Base-by-base conservation (phyloP, 2,329 filamentous ascomycete genomes). In the Epichloe baconii region DNA sequence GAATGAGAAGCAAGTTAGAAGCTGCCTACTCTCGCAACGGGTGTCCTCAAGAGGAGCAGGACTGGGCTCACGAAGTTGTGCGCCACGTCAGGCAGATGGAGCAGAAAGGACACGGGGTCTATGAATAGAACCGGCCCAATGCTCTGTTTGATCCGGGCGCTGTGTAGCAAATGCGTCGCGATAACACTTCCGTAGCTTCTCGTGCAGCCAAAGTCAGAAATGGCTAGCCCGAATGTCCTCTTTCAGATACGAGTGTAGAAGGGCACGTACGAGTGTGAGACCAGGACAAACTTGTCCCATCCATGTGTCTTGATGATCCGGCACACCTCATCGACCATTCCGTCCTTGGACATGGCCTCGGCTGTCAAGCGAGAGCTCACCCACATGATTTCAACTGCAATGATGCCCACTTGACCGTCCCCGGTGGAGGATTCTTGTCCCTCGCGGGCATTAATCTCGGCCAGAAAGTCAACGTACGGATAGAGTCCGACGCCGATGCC, bases 51-150 rank as follows among this genome's bases (percentile, higher is more conserved):
- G 36, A n/a, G 36, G 36, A 14, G 12, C 36, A 38, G 12, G 36
- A 38, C 2, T n/a, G 36, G 51, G 43, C 34, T 50, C 53, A 63
- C 61, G 61, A 83, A 83, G 56, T 83, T 84, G 61, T 79, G 83
- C 2, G 78, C 77, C 8, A 83, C 77, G 55, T 82, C 74, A 4
- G 79, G 78, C 8, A 81, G 71, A 59, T 83, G 78, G 3, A 83
- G 66, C 1, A 82, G 63, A 45, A 83, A 72, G 0, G 75, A 75
- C 1, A 83, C 76, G 0, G 80, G 80, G 58, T 83, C 80, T 35
- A 82, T 69, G 23, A 83, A 68, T 0, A 83, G 58, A 2, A 76
- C 63, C 0, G 74, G 68, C 1, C 72, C 71, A 41, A 82, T 74
- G 5, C 51, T 54, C 2, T 44, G 38, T 5, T 54, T 54, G 4